These are phyloP conservation scores for Sinapis alba DNA, from an alignment of 441 rosid species.

Conservation along the genomic window DNA sequence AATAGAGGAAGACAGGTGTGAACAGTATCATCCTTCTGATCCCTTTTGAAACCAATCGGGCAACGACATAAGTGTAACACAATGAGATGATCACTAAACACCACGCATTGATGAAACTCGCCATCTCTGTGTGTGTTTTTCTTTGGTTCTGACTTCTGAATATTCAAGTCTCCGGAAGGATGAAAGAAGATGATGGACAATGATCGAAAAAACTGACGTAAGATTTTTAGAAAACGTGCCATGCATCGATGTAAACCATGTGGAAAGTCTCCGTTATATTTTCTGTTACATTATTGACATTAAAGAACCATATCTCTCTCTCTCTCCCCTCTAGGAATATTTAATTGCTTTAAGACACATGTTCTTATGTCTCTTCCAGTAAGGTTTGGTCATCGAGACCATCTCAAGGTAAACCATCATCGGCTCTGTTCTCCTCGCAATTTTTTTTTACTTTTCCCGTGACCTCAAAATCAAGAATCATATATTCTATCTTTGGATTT, in stretches of 20 bases:
- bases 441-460: neutral
- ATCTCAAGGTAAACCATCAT: conserved; percentile 29
- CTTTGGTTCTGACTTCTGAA: neutral
- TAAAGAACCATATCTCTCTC: conserved; percentile 31
- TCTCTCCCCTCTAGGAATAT: conserved; percentile 7
- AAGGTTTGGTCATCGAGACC: conserved; percentile 18
- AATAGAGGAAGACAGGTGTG: conserved; percentile 33
- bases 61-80: conserved; percentile 38
- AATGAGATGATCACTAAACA: conserved; percentile 30
- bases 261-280: neutral
- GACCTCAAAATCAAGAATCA: neutral
- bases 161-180: neutral
- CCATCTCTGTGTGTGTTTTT: neutral
- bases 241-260: neutral
- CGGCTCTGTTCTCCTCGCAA: neutral
- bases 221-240: neutral
- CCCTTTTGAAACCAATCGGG: conserved; percentile 33
- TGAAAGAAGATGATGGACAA: neutral
- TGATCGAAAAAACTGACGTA: neutral
- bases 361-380: conserved; percentile 13
- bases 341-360: conserved; percentile 7
- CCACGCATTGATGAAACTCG: conserved; percentile 39
- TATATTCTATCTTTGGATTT: neutral
- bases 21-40: conserved; percentile 33
- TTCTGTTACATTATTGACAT: conserved; percentile 11